Base-by-base conservation (phyloP, 2,329 filamentous ascomycete species). In the Exserohilum rostratum region DNA sequence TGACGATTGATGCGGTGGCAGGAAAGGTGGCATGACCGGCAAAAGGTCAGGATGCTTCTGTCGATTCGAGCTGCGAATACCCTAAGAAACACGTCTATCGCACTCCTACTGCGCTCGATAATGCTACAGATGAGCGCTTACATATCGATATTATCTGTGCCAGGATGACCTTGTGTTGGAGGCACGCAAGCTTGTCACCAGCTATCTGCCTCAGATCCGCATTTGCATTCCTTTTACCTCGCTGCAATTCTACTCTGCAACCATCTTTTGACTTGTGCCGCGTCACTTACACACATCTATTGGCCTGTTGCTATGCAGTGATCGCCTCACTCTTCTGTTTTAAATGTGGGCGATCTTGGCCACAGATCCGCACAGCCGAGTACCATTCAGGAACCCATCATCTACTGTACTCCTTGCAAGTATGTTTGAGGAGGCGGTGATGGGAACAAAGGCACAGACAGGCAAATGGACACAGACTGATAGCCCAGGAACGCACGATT, bases 291-390 rank as follows among this genome's bases (percentile, higher is more conserved):
- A 33, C 6, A 15, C 6, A 15, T 35, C 33, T 15, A 35, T 35
- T 15, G 15, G 13, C n/a, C n/a, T 33, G 20, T 20, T 12, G 17
- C 6, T 13, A 17, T n/a, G 6, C 42, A 15, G 29, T 33, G 42
- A 44, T 44, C 42, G 42, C 34, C 43, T 52, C 11, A n/a, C 39
- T 27, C n/a, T 2, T 17, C 49, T 18, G 17, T 20, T 33, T 33
- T 38, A 33, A 18, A 46, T 22, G 20, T 47, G 45, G 49, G n/a
- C 42, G 31, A 37, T 39, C 27, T 38, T 39, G 34, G 49, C 30
- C 25, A 31, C 42, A 18, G 27, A 18, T 40, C 15, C 37, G 13
- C 25, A 42, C 49, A 52, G 45, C 42, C 49, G 43, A 40, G 29
- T 18, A n/a, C 29, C 22, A 30, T 17, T 22, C 27, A 46, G 40